Evolutionary conservation across 371 early-diverging fungal genomes (phyloP), one percentile per base, ranked within the genome.

Genomic region (Parasitella parasitica): DNA sequence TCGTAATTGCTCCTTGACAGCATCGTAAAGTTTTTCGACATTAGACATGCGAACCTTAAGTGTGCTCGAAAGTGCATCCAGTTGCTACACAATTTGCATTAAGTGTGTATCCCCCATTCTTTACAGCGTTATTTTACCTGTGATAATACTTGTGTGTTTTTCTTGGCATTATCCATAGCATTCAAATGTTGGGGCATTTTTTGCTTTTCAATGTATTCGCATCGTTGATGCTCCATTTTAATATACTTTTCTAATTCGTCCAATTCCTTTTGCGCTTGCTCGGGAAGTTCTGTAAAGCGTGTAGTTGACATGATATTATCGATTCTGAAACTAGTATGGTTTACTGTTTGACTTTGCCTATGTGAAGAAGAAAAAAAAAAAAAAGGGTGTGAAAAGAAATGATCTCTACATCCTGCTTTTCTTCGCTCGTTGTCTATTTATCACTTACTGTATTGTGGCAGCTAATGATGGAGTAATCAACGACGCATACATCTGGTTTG

Each of bases 311-410:
- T 41, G 22, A 80, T 80, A 34, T 75, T 75, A 36, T 80, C 81
- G 36, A 74, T 77, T 49, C 74, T 61, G 61, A 80, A 80, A 62
- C 62, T 76, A 8, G 79, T 78, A 51, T 74, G 57, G n/a, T 61
- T 62, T 15, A 75, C 68, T 22, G 62, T 55, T 55, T 78, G 76
- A 16, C 66, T 69, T 54, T 70, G 76, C 46, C 77, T 77, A 61
- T 39, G n/a, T 28, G 11, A 52, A 43, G 51, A 9, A 48, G 28
- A 22, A 37, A 51, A 49, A 38, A 35, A 52, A 34, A 22, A 46
- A 11, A 22, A 0, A 6, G 24, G 0, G 27, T 30, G 24, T 51
- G n/a, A 43, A 41, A 53, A 20, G 41, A 8, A 3, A 38, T 51
- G 4, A 13, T 11, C 5, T 28, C 22, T 15, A n/a, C 12, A 49